Evolutionary conservation across 768 basidiomycete genomes (phyloP).

Genomic region (Lentinula aciculospora): DNA sequence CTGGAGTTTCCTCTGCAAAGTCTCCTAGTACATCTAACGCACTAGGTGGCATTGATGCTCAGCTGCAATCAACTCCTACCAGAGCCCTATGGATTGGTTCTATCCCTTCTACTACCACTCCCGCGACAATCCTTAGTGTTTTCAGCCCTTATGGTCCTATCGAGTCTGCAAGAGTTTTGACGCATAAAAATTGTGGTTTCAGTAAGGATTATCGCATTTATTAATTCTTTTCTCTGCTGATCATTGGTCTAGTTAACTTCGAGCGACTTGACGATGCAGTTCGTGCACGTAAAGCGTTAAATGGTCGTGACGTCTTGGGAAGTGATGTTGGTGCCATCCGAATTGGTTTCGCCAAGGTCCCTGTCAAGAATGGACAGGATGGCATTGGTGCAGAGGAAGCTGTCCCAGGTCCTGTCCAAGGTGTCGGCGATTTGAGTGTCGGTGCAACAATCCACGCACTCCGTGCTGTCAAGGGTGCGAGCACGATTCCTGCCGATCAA

Average conservation of each 20-base stretch:
- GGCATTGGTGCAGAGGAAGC: conserved; percentile 58
- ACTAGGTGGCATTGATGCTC: conserved; percentile 72
- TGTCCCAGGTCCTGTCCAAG: conserved; percentile 64
- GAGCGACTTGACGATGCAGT: conserved; percentile 97
- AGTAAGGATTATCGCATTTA: conserved; percentile 39
- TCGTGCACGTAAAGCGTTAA: conserved; percentile 89
- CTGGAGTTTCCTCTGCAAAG: conserved; percentile 45
- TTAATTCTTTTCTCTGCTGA: conserved; percentile 3
- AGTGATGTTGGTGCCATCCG: conserved; percentile 95
- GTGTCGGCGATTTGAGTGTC: conserved; percentile 79
- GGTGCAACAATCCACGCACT: conserved; percentile 87
- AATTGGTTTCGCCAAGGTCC: conserved; percentile 96
- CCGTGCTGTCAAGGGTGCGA: conserved; percentile 85
- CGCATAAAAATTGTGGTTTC: conserved; percentile 96
- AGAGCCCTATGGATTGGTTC: conserved; percentile 97
- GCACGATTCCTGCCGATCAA: conserved; percentile 87
- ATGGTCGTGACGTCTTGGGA: conserved; percentile 93
- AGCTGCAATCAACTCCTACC: conserved; percentile 87
- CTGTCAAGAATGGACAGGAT: conserved; percentile 81
- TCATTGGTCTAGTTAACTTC: conserved; percentile 71
- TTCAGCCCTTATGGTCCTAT: conserved; percentile 98
- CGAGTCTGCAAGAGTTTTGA: conserved; percentile 92
- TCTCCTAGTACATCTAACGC: conserved; percentile 40
- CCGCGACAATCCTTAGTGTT: conserved; percentile 89
- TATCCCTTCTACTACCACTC: conserved; percentile 92